A percentile compares a stretch with the other conserved stretches of the same genome.
phyloP scores from a whole-genome alignment of 495 filamentous ascomycete species.

The Cetradonia linearis region DNA sequence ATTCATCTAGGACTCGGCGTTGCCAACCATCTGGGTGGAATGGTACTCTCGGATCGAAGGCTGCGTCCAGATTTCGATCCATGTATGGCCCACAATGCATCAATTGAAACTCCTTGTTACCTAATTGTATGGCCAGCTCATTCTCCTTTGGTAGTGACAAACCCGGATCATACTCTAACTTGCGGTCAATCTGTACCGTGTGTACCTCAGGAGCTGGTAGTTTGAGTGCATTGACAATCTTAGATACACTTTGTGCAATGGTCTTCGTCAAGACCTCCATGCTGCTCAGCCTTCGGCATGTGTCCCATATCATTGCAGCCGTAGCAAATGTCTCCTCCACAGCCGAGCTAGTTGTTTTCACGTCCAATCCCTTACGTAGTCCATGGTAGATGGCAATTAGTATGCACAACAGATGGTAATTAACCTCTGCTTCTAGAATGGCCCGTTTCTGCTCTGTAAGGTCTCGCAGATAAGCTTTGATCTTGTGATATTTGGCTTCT shows the following conservation, averaged over 20 bases:
- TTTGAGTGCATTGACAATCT: constrained; percentile 25
- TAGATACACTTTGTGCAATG: constrained; percentile 22
- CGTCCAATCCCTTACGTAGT: constrained; percentile 23
- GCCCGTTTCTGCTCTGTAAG: constrained; percentile 22
- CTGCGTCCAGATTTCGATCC: constrained; percentile 60
- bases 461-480: constrained; percentile 28
- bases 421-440: constrained; percentile 31
- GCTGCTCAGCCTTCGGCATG: constrained; percentile 10
- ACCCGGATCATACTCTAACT: constrained; percentile 33
- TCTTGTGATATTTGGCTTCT: constrained; percentile 28
- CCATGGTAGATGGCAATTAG: constrained; percentile 27
- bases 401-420: constrained; percentile 31
- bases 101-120: constrained; percentile 50
- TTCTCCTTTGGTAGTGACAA: constrained; percentile 18
- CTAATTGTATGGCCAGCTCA: constrained; percentile 24
- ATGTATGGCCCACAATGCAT: constrained; percentile 59
- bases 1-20: constrained; percentile 57
- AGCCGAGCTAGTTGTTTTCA: constrained; percentile 23
- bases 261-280: constrained; percentile 28
- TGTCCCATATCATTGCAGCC: constrained; percentile 23
- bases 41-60: constrained; percentile 51
- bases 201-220: constrained; percentile 27
- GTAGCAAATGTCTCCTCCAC: constrained; percentile 17
- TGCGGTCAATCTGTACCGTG: constrained; percentile 21
- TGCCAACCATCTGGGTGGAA: constrained; percentile 74